Evolutionary conservation across 352 stramenopile genomes (phyloP), one percentile per base, ranked within the genome.

Genomic region (Phytopythium helicoides): DNA sequence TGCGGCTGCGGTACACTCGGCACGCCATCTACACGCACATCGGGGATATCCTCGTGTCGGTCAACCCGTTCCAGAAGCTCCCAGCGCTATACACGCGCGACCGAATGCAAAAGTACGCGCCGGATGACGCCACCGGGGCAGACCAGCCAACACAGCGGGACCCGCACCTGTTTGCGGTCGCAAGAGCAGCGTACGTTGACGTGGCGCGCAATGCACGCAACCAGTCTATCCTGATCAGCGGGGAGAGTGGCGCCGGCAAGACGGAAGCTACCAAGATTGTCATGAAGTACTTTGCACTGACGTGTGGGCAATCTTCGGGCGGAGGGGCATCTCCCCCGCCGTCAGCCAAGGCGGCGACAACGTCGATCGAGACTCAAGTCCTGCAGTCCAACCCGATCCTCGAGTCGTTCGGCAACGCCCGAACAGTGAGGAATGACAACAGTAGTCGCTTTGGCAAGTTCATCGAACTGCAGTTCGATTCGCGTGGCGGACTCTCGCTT

Each of bases 251-350:
- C 37, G 82, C 86, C 7, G 86, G 86, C 31, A 96, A 96, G 62
- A 96, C 86, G 15, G 86, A 96, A 54, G 95, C 85, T 31, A 93
- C 86, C 36, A 96, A 96, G 78, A 89, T 92, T 62, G 91, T 96
- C 40, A 93, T 96, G 81, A 86, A 81, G 34, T 96, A 94, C 69
- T 87, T 94, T 52, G 83, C 85, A 21, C 58, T 81, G 56, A 90
- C 76, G 18, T 91, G 81, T 47, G 71, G 73, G 60, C 1, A 68
- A 16, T 51, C 45, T 6, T 39, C 45, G 2, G 10, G 36, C 44
- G 28, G 28, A 16, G 22, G 3, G 8, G 41, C 19, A 22, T 48
- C 41, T 16, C 10, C 19, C 9, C 41, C 36, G 10, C 8, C 49
- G 25, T 15, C 48, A 9, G 35, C 48, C 12, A 35, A 22, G 9